These are phyloP conservation scores for Diaporthe helianthi DNA, from an alignment of 2,329 filamentous ascomycete genomes.

Conservation along the genomic window DNA sequence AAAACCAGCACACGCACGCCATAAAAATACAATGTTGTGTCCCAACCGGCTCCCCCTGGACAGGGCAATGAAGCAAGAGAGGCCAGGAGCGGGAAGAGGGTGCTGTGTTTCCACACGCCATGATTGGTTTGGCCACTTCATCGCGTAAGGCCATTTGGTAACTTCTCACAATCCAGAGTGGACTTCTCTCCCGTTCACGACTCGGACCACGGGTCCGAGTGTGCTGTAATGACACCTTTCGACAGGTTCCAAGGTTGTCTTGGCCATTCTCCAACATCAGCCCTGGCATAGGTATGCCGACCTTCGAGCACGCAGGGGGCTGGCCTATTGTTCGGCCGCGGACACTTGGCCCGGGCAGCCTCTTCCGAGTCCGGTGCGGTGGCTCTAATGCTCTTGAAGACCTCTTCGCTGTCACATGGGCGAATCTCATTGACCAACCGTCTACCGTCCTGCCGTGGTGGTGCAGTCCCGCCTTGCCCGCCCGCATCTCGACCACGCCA, in stretches of 20 bases:
- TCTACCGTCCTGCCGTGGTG: conserved; percentile 10
- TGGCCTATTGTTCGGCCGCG: background rate
- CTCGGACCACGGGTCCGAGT: conserved; percentile 3
- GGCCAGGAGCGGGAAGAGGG: background rate
- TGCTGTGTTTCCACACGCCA: background rate
- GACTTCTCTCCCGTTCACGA: background rate
- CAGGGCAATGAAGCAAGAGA: background rate
- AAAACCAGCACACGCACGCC: background rate
- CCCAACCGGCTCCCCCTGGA: background rate
- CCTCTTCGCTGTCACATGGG: background rate
- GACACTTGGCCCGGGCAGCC: background rate
- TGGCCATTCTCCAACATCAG: background rate
- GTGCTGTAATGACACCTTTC: background rate
- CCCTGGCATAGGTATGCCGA: background rate
- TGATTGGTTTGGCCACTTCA: background rate
- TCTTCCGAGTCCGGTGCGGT: conserved; percentile 3
- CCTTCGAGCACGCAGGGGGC: background rate
- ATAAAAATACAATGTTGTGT: background rate
- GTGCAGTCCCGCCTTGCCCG: background rate
- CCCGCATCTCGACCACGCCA: conserved; percentile 2
- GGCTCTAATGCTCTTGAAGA: background rate
- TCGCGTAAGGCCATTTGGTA: background rate
- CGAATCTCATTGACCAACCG: conserved; percentile 2
- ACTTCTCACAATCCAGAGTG: background rate
- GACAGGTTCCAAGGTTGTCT: background rate